Conservation (phyloP, 2,329 filamentous ascomycete species). For the Sodiomyces alkalinus region DNA sequence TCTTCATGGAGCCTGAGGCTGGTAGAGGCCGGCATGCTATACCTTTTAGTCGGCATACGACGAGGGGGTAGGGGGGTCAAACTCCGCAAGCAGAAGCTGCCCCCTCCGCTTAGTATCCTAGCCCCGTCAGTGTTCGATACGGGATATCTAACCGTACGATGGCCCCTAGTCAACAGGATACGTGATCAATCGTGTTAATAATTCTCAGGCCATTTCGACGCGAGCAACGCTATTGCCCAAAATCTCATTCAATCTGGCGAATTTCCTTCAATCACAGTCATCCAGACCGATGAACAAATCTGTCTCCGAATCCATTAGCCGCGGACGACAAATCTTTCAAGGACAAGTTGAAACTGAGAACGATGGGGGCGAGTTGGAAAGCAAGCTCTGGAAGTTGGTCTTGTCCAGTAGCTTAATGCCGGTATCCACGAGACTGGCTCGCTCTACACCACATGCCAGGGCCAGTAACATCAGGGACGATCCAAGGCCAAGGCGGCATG, state of each 20-base stretch:
- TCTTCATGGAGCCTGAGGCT: neutral
- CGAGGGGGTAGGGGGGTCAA: slow-evolving; percentile 4
- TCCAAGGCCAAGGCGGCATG: neutral
- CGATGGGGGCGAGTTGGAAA: neutral
- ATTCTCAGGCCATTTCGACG: neutral
- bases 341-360: neutral
- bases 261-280: slow-evolving; percentile 19
- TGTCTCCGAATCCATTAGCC: no score
- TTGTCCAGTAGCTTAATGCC: neutral
- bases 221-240: slow-evolving; percentile 13
- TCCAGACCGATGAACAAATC: slow-evolving; percentile 7
- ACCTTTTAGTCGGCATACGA: slow-evolving; percentile 12
- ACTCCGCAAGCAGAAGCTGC: slow-evolving; percentile 6
- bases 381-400: neutral
- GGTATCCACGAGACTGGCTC: no score
- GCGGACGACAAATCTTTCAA: no score
- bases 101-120: slow-evolving; percentile 12
- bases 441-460: neutral
- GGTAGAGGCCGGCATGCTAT: slow-evolving; percentile 9
- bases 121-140: slow-evolving; percentile 21
- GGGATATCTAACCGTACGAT: slow-evolving; percentile 18
- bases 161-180: slow-evolving; percentile 12
- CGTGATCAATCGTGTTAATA: neutral
- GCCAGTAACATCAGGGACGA: neutral
- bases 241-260: slow-evolving; percentile 15